Evolutionary conservation across 345 rosid genomes (phyloP).

Genomic region (Anastatica hierochuntica): DNA sequence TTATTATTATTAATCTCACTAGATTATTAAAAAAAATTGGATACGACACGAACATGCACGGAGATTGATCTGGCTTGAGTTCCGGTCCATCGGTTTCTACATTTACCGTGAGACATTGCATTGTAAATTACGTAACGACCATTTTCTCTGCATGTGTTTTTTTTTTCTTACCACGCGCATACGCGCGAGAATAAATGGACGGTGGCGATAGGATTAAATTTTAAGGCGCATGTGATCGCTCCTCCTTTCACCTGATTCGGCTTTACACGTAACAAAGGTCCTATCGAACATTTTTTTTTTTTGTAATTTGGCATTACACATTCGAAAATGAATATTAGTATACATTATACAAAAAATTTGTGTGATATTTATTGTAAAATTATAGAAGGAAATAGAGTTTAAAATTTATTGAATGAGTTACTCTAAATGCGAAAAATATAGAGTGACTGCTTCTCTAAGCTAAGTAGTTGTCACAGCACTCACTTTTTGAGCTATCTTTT

Average conservation of each 20-base stretch:
- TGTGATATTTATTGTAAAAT: no score
- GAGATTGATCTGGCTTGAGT: constrained; percentile 9
- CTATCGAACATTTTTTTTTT: no score
- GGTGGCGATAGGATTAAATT: not conserved
- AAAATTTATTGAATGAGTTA: no score
- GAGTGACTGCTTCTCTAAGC: no score
- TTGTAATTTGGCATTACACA: no score
- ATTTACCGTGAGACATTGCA: constrained; percentile 14
- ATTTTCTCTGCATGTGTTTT: not conserved
- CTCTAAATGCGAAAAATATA: no score
- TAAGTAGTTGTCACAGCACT: no score
- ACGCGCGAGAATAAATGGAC: constrained; percentile 13
- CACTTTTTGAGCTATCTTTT: no score
- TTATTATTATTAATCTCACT: not conserved
- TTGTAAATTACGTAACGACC: constrained; percentile 7
- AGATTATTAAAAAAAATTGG: not conserved
- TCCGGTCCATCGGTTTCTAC: constrained; percentile 11
- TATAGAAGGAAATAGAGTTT: no score
- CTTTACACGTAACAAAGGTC: constrained; percentile 24
- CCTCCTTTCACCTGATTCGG: constrained; percentile 5
- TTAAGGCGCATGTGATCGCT: constrained; percentile 6
- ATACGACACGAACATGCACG: constrained; percentile 12
- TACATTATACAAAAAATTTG: no score
- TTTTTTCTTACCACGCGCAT: not conserved
- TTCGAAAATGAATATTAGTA: no score